These are phyloP conservation scores for Solanum sitiens DNA, from an alignment of 257 asterid genomes.

Conservation along the genomic window DNA sequence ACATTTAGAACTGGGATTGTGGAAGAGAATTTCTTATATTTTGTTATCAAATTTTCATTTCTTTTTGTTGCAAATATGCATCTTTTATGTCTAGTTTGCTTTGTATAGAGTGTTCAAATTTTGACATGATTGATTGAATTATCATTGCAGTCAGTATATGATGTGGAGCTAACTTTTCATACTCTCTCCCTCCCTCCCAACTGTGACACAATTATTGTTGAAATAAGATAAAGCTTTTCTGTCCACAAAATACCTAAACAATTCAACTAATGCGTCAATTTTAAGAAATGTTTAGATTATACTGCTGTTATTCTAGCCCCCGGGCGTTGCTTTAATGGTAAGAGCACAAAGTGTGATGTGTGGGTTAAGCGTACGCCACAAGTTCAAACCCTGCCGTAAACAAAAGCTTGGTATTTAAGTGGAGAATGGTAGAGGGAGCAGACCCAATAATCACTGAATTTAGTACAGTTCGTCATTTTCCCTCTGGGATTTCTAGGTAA, in stretches of 20 bases:
- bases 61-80: background rate
- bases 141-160: background rate
- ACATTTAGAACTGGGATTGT: background rate
- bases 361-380: background rate
- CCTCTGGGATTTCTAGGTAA: background rate
- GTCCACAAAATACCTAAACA: background rate
- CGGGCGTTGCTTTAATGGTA: background rate
- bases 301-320: background rate
- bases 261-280: background rate
- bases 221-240: background rate
- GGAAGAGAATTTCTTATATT: background rate
- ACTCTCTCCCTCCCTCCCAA: background rate
- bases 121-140: background rate
- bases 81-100: background rate
- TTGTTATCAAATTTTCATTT: background rate
- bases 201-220: background rate
- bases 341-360: background rate
- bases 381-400: background rate
- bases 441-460: background rate
- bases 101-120: background rate
- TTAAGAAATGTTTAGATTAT: background rate
- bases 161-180: background rate
- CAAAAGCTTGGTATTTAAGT: background rate
- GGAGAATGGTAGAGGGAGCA: background rate
- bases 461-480: background rate